Evolutionary conservation across 2,329 filamentous ascomycete genomes (phyloP), one percentile per base, ranked within the genome.

Genomic region (Calonectria leucothoes): DNA sequence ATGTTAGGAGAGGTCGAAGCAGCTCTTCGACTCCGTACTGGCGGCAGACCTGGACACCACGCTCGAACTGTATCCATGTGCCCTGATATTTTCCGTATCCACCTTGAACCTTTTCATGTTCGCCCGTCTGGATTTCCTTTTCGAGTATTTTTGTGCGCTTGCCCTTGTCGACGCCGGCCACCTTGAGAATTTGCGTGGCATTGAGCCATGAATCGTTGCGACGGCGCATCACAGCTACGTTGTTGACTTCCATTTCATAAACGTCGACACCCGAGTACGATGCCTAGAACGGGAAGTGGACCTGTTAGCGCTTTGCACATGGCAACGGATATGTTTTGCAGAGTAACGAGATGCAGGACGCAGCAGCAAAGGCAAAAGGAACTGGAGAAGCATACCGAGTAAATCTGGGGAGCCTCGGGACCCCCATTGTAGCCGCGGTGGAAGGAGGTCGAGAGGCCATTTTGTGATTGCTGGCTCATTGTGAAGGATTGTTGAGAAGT

Each of bases 41-140:
- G 51, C 94, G 92, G 84, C 97, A 98, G 79, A 99, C 96, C 82
- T 98, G 95, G 57, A 97, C 90, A 1, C 96, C 97, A 74, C 96
- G 92, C 64, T 96, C 94, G 82, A 98, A 98, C 81, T 94, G 95
- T 82, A 99, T 98, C 97, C 97, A 99, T 3, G 97, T 99, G 69
- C 97, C 97, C 87, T 99, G 97, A 82, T 99, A 99, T 87, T 98
- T 98, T 77, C 97, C 97, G 82, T 99, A 99, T 6, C 97, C 97
- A 39, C 97, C 97, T 83, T 99, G 97, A 3, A 99, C 96, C 85
- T 99, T 99, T 84, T 99, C 97, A 84, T 99, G 96, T 82, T 98
- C 95, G 81, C 97, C 97, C 0, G 94, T 97, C 76, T 98, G 92
- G 72, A 99, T 98, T 85, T 99, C 97, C 85, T 98, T 98, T 84